Evolutionary conservation across 805 yeast species (phyloP).

Genomic region (Jamesozyma hellenica): DNA sequence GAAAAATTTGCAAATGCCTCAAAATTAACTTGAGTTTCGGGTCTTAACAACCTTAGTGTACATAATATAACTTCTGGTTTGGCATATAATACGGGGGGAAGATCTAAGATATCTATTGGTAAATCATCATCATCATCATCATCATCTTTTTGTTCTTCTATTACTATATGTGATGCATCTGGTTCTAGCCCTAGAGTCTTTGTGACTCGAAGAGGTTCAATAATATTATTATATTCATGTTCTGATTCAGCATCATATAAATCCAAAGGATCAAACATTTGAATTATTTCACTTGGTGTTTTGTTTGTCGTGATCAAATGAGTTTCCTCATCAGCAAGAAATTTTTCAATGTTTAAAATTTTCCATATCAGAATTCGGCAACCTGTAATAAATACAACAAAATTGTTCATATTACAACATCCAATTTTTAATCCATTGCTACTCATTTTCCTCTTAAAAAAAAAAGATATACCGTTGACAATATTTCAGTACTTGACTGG

Average conservation of each 20-base stretch:
- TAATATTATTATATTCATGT: slow-evolving; percentile 3
- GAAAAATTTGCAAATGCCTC: slow-evolving; percentile 2
- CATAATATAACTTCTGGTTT: slow-evolving; percentile 37
- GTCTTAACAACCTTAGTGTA: slow-evolving; percentile 40
- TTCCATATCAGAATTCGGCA: no score
- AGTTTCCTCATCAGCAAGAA: background rate
- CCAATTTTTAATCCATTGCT: no score
- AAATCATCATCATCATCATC: slow-evolving; percentile 16
- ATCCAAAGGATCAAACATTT: slow-evolving; percentile 30
- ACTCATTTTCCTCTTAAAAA: no score
- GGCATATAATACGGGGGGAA: slow-evolving; percentile 42
- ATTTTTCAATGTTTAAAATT: no score
- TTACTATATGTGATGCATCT: background rate
- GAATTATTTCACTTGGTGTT: background rate
- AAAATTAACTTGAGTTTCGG: slow-evolving; percentile 45
- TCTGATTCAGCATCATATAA: slow-evolving; percentile 20
- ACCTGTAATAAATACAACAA: no score
- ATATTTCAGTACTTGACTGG: no score
- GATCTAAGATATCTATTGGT: slow-evolving; percentile 45
- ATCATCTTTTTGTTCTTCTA: slow-evolving; percentile 1
- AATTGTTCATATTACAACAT: no score
- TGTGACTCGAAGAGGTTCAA: background rate
- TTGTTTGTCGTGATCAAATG: background rate
- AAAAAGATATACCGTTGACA: no score
- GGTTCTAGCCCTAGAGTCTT: no score